Evolutionary conservation across 108 stramenopile genomes (phyloP).

Genomic region (Aurantiochytrium sp.): DNA sequence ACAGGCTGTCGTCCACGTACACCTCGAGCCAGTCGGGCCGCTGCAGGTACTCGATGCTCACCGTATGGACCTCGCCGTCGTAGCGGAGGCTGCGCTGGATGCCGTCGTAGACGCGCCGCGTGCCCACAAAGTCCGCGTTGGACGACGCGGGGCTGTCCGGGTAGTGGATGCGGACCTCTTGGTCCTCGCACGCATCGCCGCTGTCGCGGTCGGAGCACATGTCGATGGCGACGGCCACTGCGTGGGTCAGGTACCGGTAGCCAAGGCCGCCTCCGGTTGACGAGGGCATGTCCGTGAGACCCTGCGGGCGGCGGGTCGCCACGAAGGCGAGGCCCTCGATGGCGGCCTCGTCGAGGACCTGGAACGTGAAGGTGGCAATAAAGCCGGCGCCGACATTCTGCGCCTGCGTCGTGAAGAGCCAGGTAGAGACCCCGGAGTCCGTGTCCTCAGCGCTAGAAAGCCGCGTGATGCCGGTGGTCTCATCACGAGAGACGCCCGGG

Average conservation of each 20-base stretch:
- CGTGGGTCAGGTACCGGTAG: neutral
- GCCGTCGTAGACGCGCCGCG: neutral
- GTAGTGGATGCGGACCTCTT: neutral
- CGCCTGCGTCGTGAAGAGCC: neutral
- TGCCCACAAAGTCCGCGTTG: neutral
- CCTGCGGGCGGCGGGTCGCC: neutral
- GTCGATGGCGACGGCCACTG: neutral
- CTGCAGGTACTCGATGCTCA: constrained; percentile 1
- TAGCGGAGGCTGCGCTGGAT: neutral
- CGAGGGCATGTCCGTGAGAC: neutral
- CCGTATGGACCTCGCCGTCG: neutral
- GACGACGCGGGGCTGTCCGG: neutral
- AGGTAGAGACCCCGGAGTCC: neutral
- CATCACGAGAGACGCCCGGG: neutral
- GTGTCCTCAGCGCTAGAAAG: neutral
- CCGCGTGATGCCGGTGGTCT: neutral
- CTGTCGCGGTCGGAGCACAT: neutral
- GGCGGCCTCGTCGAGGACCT: neutral
- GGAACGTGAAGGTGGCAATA: neutral
- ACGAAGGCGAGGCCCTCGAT: constrained; percentile 2
- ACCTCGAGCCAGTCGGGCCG: neutral
- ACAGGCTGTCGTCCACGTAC: neutral
- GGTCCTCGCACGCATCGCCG: neutral
- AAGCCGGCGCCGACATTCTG: neutral
- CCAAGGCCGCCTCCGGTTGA: neutral